phyloP scores from a whole-genome alignment of 495 filamentous ascomycete genomes.

The Tuber indicum region DNA sequence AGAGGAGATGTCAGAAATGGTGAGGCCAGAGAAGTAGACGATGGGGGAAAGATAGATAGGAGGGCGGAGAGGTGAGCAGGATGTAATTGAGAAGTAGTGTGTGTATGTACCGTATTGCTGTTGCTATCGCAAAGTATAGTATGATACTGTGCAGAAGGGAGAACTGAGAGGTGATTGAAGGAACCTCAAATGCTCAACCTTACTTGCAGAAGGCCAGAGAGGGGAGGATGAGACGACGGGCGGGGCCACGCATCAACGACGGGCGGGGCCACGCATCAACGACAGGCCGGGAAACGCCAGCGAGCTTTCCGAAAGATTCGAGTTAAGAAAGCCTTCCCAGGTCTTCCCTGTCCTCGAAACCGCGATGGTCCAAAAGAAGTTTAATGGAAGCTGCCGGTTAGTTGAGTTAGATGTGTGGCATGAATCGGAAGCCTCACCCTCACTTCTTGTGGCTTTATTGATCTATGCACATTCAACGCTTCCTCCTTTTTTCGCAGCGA shows the following conservation, averaged over 20 bases:
- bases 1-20: not conserved
- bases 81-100: not conserved
- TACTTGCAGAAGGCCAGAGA: not conserved
- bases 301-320: not conserved
- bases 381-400: not conserved
- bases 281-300: not conserved
- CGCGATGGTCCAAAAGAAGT: not conserved
- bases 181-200: not conserved
- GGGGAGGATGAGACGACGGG: slow-evolving; percentile 1
- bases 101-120: not conserved
- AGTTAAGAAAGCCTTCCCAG: not conserved
- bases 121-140: not conserved
- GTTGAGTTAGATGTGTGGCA: not conserved
- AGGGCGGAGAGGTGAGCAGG: not conserved
- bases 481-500: not conserved
- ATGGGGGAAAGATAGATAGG: not conserved
- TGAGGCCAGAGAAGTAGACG: not conserved
- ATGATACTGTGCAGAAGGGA: not conserved
- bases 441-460: not conserved
- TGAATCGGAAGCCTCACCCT: not conserved
- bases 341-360: not conserved
- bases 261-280: slow-evolving; percentile 3
- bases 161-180: not conserved
- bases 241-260: slow-evolving; percentile 6
- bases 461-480: not conserved